Evolutionary conservation across 352 stramenopile genomes (phyloP).

Genomic region (Phytophthora macrochlamydospora): DNA sequence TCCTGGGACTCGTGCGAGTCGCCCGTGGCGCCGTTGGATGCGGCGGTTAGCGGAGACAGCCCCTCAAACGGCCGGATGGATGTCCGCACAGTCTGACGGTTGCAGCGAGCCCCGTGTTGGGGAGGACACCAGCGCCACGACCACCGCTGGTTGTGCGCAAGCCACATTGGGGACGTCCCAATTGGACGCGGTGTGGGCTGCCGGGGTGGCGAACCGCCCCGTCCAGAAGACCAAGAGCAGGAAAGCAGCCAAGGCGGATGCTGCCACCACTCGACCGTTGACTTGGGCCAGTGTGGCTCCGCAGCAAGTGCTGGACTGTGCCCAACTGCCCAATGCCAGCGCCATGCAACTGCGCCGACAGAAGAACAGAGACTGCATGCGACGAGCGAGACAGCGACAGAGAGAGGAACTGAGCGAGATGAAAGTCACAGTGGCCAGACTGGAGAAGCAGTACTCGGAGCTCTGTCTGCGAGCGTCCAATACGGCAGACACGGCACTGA

Average conservation of each 20-base stretch:
- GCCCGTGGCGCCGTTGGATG: conserved; percentile 3
- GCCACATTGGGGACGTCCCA: neutral
- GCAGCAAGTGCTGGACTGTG: conserved; percentile 23
- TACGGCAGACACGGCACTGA: neutral
- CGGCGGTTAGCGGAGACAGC: conserved; percentile 16
- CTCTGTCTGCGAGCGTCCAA: conserved; percentile 36
- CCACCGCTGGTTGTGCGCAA: conserved; percentile 1
- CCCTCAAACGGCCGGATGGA: conserved; percentile 18
- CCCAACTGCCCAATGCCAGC: conserved; percentile 24
- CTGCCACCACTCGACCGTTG: conserved; percentile 11
- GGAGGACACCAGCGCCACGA: conserved; percentile 6
- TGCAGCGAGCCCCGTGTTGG: conserved; percentile 12
- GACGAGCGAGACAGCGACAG: conserved; percentile 45
- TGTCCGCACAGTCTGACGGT: conserved; percentile 17
- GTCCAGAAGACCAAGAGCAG: conserved; percentile 5
- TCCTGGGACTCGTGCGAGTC: neutral
- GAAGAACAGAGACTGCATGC: conserved; percentile 43
- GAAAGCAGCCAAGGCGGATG: conserved; percentile 23
- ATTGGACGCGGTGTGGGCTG: conserved; percentile 25
- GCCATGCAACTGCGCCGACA: conserved; percentile 31
- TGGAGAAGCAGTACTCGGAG: conserved; percentile 44
- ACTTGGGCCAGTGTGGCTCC: conserved; percentile 25
- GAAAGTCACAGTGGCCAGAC: conserved; percentile 35
- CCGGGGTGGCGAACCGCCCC: conserved; percentile 16
- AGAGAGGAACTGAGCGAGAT: conserved; percentile 46